phyloP scores from a whole-genome alignment of 768 basidiomycete species.

The Boletus subcaerulescens region DNA sequence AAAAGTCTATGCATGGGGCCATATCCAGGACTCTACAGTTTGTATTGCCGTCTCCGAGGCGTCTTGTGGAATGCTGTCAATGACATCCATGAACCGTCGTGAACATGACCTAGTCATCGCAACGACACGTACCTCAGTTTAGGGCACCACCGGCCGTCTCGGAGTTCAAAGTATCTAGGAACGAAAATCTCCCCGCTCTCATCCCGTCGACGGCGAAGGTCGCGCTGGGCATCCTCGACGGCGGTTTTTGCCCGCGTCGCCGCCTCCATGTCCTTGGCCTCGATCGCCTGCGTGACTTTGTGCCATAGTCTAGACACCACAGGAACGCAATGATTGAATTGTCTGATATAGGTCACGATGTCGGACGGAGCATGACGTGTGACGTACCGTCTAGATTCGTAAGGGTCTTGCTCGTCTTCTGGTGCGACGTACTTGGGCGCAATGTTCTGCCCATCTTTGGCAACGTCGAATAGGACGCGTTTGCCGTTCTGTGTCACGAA shows the following conservation, averaged over 20 bases:
- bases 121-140: slow-evolving; percentile 59
- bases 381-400: slow-evolving; percentile 81
- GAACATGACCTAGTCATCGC: no score
- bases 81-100: background rate
- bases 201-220: slow-evolving; percentile 69
- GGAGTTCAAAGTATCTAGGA: slow-evolving; percentile 79
- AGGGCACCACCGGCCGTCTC: slow-evolving; percentile 79
- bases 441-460: slow-evolving; percentile 67
- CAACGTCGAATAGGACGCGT: slow-evolving; percentile 81
- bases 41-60: slow-evolving; percentile 63
- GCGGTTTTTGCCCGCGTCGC: slow-evolving; percentile 87
- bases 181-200: slow-evolving; percentile 64
- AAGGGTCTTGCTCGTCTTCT: slow-evolving; percentile 82
- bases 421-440: slow-evolving; percentile 83
- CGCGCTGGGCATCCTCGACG: slow-evolving; percentile 92
- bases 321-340: no score
- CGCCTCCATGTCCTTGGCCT: slow-evolving; percentile 86
- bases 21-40: slow-evolving; percentile 81
- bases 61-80: slow-evolving; percentile 57
- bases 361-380: slow-evolving; percentile 15
- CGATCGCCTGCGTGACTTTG: slow-evolving; percentile 81
- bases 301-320: slow-evolving; percentile 55
- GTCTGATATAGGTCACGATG: background rate
- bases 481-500: slow-evolving; percentile 47
- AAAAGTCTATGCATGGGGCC: slow-evolving; percentile 31